Percentiles rank a stretch among this genome's conserved stretches.
Evolutionary conservation across 441 rosid species (phyloP).

Genomic region (Theobroma grandiflorum): DNA sequence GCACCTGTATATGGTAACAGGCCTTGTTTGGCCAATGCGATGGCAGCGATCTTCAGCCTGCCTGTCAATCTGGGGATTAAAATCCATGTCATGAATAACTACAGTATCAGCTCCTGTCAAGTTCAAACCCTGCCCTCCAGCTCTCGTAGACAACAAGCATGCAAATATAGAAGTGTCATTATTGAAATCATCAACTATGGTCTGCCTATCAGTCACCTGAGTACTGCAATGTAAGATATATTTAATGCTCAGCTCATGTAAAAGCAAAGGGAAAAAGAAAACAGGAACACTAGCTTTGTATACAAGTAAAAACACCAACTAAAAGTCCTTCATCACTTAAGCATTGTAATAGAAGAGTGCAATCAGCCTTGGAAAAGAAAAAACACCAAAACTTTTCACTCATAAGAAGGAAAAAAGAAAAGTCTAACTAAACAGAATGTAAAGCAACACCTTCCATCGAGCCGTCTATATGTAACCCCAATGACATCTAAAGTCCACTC

Average conservation of each 20-base stretch:
- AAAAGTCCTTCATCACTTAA: background rate
- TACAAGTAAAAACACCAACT: background rate
- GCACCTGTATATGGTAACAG: conserved; percentile 90
- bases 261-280: background rate
- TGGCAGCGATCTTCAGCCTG: conserved; percentile 99
- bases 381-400: background rate
- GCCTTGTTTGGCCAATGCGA: conserved; percentile 93
- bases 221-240: conserved; percentile 55
- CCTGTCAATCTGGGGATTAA: conserved; percentile 94
- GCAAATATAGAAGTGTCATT: conserved; percentile 82
- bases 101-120: conserved; percentile 93
- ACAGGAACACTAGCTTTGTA: background rate
- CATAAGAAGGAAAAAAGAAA: background rate
- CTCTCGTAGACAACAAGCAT: conserved; percentile 87
- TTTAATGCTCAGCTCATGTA: background rate
- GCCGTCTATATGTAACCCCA: conserved; percentile 85
- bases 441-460: conserved; percentile 86
- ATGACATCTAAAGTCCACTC: conserved; percentile 95
- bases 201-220: conserved; percentile 90
- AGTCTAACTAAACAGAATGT: conserved; percentile 8
- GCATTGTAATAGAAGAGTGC: background rate
- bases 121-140: conserved; percentile 98
- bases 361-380: background rate
- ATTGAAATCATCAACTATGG: conserved; percentile 88
- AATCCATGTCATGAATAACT: conserved; percentile 93